Conservation (phyloP, 495 filamentous ascomycete species). For the Hypomontagnella monticulosa region DNA sequence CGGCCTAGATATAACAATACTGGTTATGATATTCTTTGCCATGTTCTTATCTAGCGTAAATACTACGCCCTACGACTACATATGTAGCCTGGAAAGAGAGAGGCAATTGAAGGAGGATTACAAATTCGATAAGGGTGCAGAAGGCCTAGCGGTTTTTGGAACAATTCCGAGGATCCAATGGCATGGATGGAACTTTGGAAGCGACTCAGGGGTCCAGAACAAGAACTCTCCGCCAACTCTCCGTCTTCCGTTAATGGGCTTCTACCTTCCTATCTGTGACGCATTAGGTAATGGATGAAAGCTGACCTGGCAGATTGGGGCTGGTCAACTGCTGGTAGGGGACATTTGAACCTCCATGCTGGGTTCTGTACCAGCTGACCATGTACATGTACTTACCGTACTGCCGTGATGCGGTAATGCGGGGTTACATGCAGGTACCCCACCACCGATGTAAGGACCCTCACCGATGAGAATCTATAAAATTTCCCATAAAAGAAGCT, state of each 20-base stretch:
- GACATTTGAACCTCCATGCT: too few relatives aligned
- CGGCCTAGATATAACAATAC: too few relatives aligned
- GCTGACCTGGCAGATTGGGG: too few relatives aligned
- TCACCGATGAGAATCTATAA: conserved; percentile 7
- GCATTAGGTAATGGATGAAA: too few relatives aligned
- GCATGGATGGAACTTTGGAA: background rate
- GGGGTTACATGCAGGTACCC: conserved; percentile 40
- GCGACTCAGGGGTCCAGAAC: conserved; percentile 14
- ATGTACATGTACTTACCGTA: background rate
- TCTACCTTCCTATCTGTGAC: too few relatives aligned
- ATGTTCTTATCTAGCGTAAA: conserved; percentile 4
- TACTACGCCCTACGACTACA: conserved; percentile 10
- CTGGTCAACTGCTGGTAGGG: too few relatives aligned
- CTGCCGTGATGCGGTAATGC: conserved; percentile 6
- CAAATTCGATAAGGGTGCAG: conserved; percentile 32
- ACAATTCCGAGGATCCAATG: conserved; percentile 22
- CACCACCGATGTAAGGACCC: conserved; percentile 25
- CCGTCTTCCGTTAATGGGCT: too few relatives aligned
- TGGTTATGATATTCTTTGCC: background rate
- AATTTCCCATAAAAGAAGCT: conserved; percentile 11
- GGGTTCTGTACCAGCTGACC: background rate
- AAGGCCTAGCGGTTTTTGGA: conserved; percentile 23
- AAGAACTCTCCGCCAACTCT: background rate
- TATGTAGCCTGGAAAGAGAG: background rate
- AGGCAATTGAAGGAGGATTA: conserved; percentile 10